Evolutionary conservation across 2,329 filamentous ascomycete genomes (phyloP).

Genomic region (Mycosphaerella sp.): DNA sequence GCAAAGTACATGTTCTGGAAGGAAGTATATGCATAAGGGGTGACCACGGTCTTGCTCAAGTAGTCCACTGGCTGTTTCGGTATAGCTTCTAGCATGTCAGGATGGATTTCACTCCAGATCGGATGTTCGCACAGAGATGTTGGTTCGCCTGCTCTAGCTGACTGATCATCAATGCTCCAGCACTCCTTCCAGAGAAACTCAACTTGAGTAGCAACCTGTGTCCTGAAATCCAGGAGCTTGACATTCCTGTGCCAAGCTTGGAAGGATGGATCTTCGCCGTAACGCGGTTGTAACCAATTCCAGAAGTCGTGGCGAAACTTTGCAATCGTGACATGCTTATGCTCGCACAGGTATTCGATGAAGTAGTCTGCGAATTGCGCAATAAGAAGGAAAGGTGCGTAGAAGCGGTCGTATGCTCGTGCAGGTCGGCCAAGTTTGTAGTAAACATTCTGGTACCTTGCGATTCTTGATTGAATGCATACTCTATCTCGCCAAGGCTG

Average conservation of each 20-base stretch:
- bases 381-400: slow-evolving; percentile 62
- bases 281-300: slow-evolving; percentile 48
- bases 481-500: slow-evolving; percentile 39
- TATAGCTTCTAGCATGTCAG: background rate
- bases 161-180: slow-evolving; percentile 32
- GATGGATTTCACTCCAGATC: slow-evolving; percentile 8
- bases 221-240: slow-evolving; percentile 53
- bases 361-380: slow-evolving; percentile 65
- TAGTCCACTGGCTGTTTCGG: slow-evolving; percentile 15
- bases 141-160: background rate
- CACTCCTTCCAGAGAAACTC: slow-evolving; percentile 62
- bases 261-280: slow-evolving; percentile 44
- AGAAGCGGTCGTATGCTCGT: slow-evolving; percentile 56
- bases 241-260: slow-evolving; percentile 48
- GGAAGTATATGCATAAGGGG: slow-evolving; percentile 58
- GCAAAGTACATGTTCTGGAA: slow-evolving; percentile 60
- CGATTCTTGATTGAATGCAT: slow-evolving; percentile 54
- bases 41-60: slow-evolving; percentile 54
- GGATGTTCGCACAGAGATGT: slow-evolving; percentile 1
- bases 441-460: slow-evolving; percentile 43
- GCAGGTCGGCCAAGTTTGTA: slow-evolving; percentile 56
- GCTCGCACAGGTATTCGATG: slow-evolving; percentile 54
- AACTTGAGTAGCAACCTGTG: slow-evolving; percentile 53
- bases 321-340: slow-evolving; percentile 42
- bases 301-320: slow-evolving; percentile 55